A percentile compares a stretch with the other conserved stretches of the same genome.
These are phyloP conservation scores for Ashbya aceris DNA, from an alignment of 1,139 yeast species.

Conservation along the genomic window DNA sequence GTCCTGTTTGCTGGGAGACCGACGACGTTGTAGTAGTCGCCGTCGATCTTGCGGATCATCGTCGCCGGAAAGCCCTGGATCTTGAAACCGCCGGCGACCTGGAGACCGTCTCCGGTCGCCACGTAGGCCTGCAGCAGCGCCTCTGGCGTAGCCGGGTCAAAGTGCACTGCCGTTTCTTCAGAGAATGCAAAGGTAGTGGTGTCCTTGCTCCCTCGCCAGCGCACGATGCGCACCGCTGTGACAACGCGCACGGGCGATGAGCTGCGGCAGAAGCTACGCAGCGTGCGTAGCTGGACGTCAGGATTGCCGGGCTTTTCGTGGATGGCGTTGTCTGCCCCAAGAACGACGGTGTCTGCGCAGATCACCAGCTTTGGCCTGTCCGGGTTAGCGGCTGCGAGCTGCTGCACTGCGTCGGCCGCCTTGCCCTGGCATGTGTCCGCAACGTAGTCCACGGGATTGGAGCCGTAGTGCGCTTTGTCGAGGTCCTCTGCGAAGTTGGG, in stretches of 20 bases:
- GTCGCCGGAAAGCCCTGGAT: conserved; percentile 68
- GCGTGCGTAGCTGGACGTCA: conserved; percentile 42
- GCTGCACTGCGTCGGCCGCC: conserved; percentile 46
- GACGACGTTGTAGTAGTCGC: conserved; percentile 83
- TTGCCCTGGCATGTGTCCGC: conserved; percentile 60
- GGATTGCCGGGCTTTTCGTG: conserved; percentile 67
- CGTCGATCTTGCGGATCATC: conserved; percentile 52
- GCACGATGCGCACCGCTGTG: conserved; percentile 48
- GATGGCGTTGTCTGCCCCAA: conserved; percentile 50
- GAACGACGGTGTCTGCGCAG: conserved; percentile 77
- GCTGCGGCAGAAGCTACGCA: conserved; percentile 38
- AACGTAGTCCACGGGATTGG: conserved; percentile 46
- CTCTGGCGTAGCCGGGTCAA: conserved; percentile 42
- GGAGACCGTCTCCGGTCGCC: conserved; percentile 59
- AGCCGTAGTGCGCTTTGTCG: conserved; percentile 37
- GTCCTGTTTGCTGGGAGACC: conserved; percentile 72
- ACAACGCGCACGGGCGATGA: conserved; percentile 44
- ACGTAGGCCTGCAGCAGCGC: conserved; percentile 53
- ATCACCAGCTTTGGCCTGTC: conserved; percentile 32
- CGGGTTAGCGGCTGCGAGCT: conserved; percentile 21
- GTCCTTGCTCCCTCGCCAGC: conserved; percentile 14
- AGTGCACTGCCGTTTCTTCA: conserved; percentile 41
- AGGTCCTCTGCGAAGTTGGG: conserved; percentile 61
- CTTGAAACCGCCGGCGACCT: conserved; percentile 90
- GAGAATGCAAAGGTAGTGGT: conserved; percentile 19